These are phyloP conservation scores for Linderina pennispora DNA, from an alignment of 192 early-diverging fungal genomes.

Conservation along the genomic window DNA sequence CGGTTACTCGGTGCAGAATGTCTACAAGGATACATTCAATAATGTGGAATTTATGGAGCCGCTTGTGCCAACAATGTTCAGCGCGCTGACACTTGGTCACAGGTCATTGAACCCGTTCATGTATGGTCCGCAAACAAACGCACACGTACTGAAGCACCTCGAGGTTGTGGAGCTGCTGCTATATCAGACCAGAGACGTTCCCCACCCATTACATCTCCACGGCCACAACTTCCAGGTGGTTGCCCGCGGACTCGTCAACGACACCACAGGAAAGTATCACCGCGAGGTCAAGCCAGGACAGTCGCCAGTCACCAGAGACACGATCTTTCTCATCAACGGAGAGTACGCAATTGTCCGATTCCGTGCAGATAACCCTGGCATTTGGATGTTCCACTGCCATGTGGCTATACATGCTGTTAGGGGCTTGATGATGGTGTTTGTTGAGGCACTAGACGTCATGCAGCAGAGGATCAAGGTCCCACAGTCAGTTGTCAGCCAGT, in stretches of 20 bases:
- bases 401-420: slow-evolving; percentile 51
- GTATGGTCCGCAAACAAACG: slow-evolving; percentile 61
- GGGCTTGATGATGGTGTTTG: slow-evolving; percentile 63
- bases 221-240: slow-evolving; percentile 80
- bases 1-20: slow-evolving; percentile 52
- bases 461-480: slow-evolving; percentile 8
- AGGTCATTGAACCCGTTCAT: slow-evolving; percentile 46
- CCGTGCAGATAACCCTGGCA: slow-evolving; percentile 74
- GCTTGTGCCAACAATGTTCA: slow-evolving; percentile 58
- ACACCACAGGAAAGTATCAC: slow-evolving; percentile 30
- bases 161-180: slow-evolving; percentile 64
- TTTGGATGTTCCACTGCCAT: slow-evolving; percentile 86
- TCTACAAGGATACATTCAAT: slow-evolving; percentile 71
- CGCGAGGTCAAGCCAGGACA: slow-evolving; percentile 22
- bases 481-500: slow-evolving; percentile 22
- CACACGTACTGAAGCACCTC: slow-evolving; percentile 54
- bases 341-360: slow-evolving; percentile 68
- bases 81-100: slow-evolving; percentile 53
- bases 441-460: slow-evolving; percentile 21
- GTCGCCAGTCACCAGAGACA: slow-evolving; percentile 48
- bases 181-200: slow-evolving; percentile 57
- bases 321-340: slow-evolving; percentile 52
- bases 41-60: slow-evolving; percentile 54
- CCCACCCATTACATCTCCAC: slow-evolving; percentile 77
- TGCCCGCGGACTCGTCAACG: slow-evolving; percentile 37